Evolutionary conservation across 768 basidiomycete genomes (phyloP).

Genomic region (Leccinum pellstonianum): DNA sequence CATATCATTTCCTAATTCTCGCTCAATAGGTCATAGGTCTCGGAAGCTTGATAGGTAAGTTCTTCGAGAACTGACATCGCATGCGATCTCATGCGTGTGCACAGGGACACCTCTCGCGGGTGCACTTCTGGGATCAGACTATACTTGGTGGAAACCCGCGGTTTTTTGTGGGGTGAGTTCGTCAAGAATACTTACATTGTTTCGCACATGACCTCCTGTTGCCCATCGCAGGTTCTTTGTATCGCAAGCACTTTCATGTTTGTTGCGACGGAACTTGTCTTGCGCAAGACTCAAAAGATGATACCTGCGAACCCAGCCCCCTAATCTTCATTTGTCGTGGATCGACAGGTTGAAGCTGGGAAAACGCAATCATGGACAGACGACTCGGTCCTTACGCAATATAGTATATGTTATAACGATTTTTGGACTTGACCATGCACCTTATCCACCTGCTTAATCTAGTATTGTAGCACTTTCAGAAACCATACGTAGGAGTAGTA

Average conservation of each 20-base stretch:
- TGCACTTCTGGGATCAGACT: slow-evolving; percentile 48
- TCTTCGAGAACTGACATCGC: not conserved
- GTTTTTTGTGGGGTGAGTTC: slow-evolving; percentile 45
- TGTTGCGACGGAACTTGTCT: slow-evolving; percentile 7
- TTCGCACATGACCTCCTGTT: slow-evolving; percentile 2
- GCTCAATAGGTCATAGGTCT: slow-evolving; percentile 16
- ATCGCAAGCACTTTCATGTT: slow-evolving; percentile 20
- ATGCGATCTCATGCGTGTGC: slow-evolving; percentile 22
- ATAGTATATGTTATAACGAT: slow-evolving; percentile 2
- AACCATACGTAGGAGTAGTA: not conserved
- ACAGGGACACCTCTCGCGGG: slow-evolving; percentile 57
- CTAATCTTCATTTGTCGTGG: not conserved
- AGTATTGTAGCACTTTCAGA: not conserved
- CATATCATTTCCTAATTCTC: not conserved
- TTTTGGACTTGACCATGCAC: not conserved
- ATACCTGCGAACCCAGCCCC: not conserved
- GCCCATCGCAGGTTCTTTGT: slow-evolving; percentile 14
- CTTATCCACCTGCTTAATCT: not conserved
- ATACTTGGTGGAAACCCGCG: slow-evolving; percentile 56
- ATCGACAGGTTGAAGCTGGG: not conserved
- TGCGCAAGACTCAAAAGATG: not conserved
- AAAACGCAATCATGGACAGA: not conserved
- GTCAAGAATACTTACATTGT: not conserved
- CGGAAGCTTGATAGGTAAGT: slow-evolving; percentile 25
- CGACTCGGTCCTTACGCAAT: not conserved